Conservation (phyloP, 371 early-diverging fungal species). For the Apophysomyces sp. region DNA sequence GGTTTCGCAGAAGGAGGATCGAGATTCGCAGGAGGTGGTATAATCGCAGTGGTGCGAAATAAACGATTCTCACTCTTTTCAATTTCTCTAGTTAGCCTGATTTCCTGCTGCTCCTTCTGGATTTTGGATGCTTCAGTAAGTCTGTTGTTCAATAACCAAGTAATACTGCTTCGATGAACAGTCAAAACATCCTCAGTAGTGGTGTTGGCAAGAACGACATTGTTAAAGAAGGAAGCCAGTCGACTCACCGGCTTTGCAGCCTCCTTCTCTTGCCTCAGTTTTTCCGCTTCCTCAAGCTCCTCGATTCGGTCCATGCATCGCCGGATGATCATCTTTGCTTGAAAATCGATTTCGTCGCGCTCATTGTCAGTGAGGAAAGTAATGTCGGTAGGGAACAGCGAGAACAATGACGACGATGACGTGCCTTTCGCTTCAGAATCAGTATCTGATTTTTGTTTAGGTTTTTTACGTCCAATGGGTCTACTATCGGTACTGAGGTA, state of each 20-base stretch:
- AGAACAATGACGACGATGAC: constrained; percentile 24
- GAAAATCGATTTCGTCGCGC: constrained; percentile 61
- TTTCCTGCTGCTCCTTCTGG: constrained; percentile 57
- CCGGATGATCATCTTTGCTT: constrained; percentile 55
- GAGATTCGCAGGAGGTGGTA: constrained; percentile 1
- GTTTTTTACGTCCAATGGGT: constrained; percentile 7
- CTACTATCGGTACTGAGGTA: constrained; percentile 38
- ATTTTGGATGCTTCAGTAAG: constrained; percentile 50
- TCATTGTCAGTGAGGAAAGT: constrained; percentile 44
- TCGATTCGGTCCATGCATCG: constrained; percentile 54
- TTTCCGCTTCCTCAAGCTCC: constrained; percentile 48
- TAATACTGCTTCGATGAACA: constrained; percentile 51
- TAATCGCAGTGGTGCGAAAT: constrained; percentile 8
- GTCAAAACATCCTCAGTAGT: constrained; percentile 39
- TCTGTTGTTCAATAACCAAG: constrained; percentile 54
- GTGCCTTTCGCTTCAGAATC: not conserved
- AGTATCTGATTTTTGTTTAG: not conserved
- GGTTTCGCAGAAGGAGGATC: not conserved
- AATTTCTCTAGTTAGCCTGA: constrained; percentile 45
- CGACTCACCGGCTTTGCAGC: constrained; percentile 10
- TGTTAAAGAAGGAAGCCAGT: constrained; percentile 17
- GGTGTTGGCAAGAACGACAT: not conserved
- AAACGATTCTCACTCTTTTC: constrained; percentile 54
- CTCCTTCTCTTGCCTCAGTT: constrained; percentile 14
- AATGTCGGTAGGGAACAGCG: constrained; percentile 31